Base-by-base conservation (phyloP, 2,329 filamentous ascomycete genomes). In the Diaporthe destruens region DNA sequence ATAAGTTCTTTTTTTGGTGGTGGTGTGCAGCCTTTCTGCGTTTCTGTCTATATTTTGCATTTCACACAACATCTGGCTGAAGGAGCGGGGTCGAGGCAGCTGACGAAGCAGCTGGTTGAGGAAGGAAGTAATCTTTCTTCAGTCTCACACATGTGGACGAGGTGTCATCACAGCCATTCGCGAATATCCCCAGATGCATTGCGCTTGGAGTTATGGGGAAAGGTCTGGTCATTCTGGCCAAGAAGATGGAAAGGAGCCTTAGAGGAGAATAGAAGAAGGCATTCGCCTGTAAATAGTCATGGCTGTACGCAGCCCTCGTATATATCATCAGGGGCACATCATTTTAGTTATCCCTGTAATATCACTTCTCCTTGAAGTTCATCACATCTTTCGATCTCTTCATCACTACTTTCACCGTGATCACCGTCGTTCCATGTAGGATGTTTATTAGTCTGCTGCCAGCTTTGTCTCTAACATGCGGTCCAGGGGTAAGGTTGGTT, bases 11-110 rank as follows among this genome's bases (percentile, higher is more conserved):
- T 36, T 56, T 66, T n/a, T n/a, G n/a, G n/a, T n/a, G 23, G 57
- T 29, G 20, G 36, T 69, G 47, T 44, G 16, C 51, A 70, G 57
- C 71, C 39, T 72, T 56, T 20, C 44, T 47, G 63, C 56, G 39
- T 72, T 72, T 67, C 63, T 66, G 49, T 66, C 25, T 39, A 74
- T 69, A 74, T 69, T 63, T 57, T 66, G 63, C 56, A 59, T 69
- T 57, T 59, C 42, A 29, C 32, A 72, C 39, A 65, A 72, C 39
- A 65, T 51, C 44, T 65, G 61, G 44, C 44, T 34, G 44, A 44
- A 25, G 12, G 42, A 34, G 32, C 29, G 54, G 54, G 18, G n/a
- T 56, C 44, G 47, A 39, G 36, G 34, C 47, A 42, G 47, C 42
- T 44, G 57, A 29, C 18, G 55, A 8, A 29, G 54, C 54, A 71